Evolutionary conservation across 2,329 filamentous ascomycete species (phyloP).

Genomic region (Nectriaceae sp.): DNA sequence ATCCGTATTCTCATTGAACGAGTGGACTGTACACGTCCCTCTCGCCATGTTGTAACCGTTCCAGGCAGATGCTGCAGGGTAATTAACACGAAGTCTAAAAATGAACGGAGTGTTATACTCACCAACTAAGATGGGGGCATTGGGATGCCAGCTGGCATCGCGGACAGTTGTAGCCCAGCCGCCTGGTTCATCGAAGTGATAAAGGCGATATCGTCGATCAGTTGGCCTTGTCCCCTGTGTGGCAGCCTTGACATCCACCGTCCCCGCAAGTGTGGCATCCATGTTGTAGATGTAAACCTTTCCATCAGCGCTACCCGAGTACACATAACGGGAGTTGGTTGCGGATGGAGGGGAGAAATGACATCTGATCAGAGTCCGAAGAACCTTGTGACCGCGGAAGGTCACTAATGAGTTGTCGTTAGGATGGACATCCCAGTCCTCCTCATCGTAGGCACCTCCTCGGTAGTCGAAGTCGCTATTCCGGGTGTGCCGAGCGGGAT

Average conservation of each 20-base stretch:
- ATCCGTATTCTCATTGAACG: constrained; percentile 68
- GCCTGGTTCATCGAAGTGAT: constrained; percentile 56
- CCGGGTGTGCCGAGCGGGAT: constrained; percentile 55
- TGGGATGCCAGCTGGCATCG: constrained; percentile 90
- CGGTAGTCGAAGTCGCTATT: constrained; percentile 74
- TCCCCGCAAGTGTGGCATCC: constrained; percentile 79
- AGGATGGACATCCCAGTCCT: constrained; percentile 60
- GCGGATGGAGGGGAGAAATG: constrained; percentile 89
- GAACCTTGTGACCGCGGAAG: constrained; percentile 85
- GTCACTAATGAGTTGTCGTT: constrained; percentile 94
- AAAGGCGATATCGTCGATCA: constrained; percentile 55
- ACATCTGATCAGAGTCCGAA: constrained; percentile 89
- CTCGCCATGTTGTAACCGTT: constrained; percentile 73
- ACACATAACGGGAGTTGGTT: constrained; percentile 89
- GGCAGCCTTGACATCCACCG: constrained; percentile 74
- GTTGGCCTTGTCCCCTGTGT: constrained; percentile 64
- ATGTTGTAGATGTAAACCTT: constrained; percentile 91
- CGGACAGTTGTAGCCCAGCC: constrained; percentile 78
- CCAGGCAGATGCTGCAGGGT: constrained; percentile 70
- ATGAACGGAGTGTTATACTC: constrained; percentile 30
- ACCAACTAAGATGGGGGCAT: constrained; percentile 74
- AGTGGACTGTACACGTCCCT: constrained; percentile 77
- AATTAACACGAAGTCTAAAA: background rate
- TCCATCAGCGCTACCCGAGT: constrained; percentile 87
- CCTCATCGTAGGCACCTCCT: constrained; percentile 64